phyloP scores from a whole-genome alignment of 2,329 filamentous ascomycete species.

The Sclerotinia glacialis region DNA sequence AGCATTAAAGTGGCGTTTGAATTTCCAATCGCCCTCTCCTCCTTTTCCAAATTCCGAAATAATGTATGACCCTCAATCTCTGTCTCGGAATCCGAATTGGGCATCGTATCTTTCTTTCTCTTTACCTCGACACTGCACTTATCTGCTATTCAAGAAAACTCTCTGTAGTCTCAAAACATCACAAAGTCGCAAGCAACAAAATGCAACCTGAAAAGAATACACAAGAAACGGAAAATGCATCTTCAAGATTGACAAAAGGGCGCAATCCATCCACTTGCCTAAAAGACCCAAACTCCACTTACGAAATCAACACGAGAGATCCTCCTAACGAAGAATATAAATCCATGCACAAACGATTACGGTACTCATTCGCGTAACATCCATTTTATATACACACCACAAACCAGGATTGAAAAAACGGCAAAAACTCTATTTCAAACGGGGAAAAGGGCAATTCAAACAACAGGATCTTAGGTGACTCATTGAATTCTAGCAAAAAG shows the following conservation, averaged over 20 bases:
- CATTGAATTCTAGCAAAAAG: background rate
- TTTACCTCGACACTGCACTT: background rate
- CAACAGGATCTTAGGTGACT: background rate
- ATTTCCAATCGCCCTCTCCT: background rate
- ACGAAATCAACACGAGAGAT: background rate
- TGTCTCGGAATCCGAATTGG: slow-evolving; percentile 5
- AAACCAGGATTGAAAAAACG: background rate
- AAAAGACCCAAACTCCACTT: slow-evolving; percentile 9
- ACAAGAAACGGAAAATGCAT: background rate
- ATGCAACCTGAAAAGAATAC: background rate
- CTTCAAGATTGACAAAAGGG: background rate
- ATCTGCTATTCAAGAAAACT: background rate
- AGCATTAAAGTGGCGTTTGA: background rate
- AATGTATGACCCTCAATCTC: background rate
- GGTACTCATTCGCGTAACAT: background rate
- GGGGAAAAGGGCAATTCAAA: background rate
- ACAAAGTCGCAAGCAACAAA: background rate
- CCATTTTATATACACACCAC: background rate
- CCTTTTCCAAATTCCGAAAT: background rate
- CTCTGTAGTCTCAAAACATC: background rate
- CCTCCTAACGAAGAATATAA: background rate
- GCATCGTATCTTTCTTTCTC: slow-evolving; percentile 6
- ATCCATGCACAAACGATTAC: background rate
- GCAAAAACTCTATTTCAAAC: background rate
- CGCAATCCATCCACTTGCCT: background rate